These are phyloP conservation scores for Hypericum perforatum DNA, from an alignment of 345 rosid species.

Conservation along the genomic window DNA sequence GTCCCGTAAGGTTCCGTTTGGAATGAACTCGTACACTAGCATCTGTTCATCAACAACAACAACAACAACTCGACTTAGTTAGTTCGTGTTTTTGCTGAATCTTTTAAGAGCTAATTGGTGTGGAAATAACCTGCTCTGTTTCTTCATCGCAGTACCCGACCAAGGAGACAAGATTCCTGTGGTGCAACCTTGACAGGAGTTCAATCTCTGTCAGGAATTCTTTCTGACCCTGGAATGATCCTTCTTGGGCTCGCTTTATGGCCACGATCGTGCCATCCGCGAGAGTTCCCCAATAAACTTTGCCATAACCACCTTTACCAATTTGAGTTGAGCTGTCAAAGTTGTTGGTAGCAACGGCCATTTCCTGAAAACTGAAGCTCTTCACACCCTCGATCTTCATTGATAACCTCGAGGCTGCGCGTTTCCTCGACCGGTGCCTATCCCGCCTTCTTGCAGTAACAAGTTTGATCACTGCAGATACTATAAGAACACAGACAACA, in stretches of 20 bases:
- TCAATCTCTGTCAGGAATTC: conserved; percentile 86
- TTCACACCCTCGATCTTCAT: conserved; percentile 67
- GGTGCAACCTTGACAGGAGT: conserved; percentile 78
- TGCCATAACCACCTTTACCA: conserved; percentile 91
- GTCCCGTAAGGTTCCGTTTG: conserved; percentile 77
- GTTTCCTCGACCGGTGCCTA: conserved; percentile 47
- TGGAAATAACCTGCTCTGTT: too few relatives aligned
- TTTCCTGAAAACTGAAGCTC: conserved; percentile 61
- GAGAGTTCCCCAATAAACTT: conserved; percentile 70
- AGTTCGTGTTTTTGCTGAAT: too few relatives aligned
- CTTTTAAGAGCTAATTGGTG: too few relatives aligned
- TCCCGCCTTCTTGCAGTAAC: conserved; percentile 36
- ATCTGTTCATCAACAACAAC: conserved; percentile 70
- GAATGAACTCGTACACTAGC: conserved; percentile 86
- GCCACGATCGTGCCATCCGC: conserved; percentile 53
- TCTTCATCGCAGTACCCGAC: conserved; percentile 87
- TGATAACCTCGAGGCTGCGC: conserved; percentile 54
- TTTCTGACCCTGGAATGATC: conserved; percentile 78
- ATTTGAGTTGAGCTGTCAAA: conserved; percentile 58
- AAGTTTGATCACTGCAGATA: conserved; percentile 30
- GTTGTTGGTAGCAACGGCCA: conserved; percentile 61
- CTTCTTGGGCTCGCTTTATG: conserved; percentile 78
- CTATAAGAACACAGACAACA: conserved; percentile 34
- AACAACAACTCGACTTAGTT: too few relatives aligned
- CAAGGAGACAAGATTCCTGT: conserved; percentile 77